These are phyloP conservation scores for Aspergillus olivimuriae DNA, from an alignment of 495 filamentous ascomycete genomes.

Conservation along the genomic window DNA sequence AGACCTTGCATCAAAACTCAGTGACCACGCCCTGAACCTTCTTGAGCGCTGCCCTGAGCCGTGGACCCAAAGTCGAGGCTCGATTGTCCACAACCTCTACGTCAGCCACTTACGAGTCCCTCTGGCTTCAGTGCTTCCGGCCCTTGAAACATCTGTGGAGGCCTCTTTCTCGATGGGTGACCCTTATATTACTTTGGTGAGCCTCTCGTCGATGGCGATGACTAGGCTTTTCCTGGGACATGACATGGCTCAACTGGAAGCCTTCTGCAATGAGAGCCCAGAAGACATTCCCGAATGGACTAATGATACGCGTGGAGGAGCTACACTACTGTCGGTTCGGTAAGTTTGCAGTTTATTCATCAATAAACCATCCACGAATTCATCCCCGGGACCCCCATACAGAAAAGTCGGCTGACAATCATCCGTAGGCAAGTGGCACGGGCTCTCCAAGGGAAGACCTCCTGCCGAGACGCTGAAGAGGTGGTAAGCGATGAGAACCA, in stretches of 20 bases:
- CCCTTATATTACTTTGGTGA: slow-evolving; percentile 66
- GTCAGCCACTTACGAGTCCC: slow-evolving; percentile 65
- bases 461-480: slow-evolving; percentile 43
- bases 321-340: slow-evolving; percentile 58
- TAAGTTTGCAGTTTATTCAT: no score
- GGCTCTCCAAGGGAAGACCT: slow-evolving; percentile 80
- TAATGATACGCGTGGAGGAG: slow-evolving; percentile 72
- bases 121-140: slow-evolving; percentile 50
- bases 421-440: slow-evolving; percentile 65
- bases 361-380: no score
- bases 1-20: slow-evolving; percentile 59
- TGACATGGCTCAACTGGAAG: slow-evolving; percentile 68
- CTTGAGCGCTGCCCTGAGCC: slow-evolving; percentile 61
- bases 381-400: no score
- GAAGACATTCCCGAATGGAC: slow-evolving; percentile 73
- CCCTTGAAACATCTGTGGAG: slow-evolving; percentile 64
- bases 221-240: slow-evolving; percentile 68
- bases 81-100: slow-evolving; percentile 67
- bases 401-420: no score
- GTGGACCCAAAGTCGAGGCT: slow-evolving; percentile 63
- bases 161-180: slow-evolving; percentile 66
- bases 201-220: slow-evolving; percentile 64
- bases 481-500: slow-evolving; percentile 72
- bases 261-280: slow-evolving; percentile 63
- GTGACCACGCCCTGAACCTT: slow-evolving; percentile 56